phyloP scores from a whole-genome alignment of 108 stramenopile species.

The Nitzschia inconspicua region DNA sequence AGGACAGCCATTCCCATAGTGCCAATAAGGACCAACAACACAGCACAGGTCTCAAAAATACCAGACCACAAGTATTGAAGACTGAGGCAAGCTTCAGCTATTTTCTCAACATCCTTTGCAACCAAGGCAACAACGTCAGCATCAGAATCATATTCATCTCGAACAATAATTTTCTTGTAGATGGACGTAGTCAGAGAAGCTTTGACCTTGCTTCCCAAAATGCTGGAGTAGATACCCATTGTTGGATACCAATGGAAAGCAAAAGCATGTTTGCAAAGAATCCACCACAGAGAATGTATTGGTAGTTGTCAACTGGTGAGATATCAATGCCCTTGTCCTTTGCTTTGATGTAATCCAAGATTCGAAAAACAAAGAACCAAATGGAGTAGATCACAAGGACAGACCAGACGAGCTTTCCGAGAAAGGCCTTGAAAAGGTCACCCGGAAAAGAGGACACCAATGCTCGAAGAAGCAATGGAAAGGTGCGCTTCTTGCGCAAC shows the following conservation, averaged over 20 bases:
- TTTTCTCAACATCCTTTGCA: conserved; percentile 7
- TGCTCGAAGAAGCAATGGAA: too few species aligned
- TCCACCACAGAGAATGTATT: too few species aligned
- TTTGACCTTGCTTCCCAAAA: conserved; percentile 12
- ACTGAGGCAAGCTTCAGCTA: conserved; percentile 9
- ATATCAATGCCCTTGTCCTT: too few species aligned
- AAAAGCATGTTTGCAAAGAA: too few species aligned
- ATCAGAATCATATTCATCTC: conserved; percentile 2
- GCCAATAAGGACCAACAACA: conserved; percentile 2
- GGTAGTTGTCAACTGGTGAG: too few species aligned
- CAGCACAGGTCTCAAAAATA: conserved; percentile 7
- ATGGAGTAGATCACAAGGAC: not conserved
- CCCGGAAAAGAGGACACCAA: too few species aligned
- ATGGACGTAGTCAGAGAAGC: conserved; percentile 11
- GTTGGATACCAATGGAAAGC: conserved; percentile 16
- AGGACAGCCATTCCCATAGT: conserved; percentile 2
- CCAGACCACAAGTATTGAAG: conserved; percentile 15
- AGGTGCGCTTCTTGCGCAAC: too few species aligned
- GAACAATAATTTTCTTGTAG: conserved; percentile 21
- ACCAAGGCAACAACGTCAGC: conserved; percentile 15
- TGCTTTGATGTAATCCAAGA: too few species aligned
- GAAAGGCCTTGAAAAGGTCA: too few species aligned
- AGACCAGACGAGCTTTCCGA: not conserved
- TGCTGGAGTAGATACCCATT: conserved; percentile 18
- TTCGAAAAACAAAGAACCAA: not conserved